A percentile compares a stretch with the other conserved stretches of the same genome.
These are phyloP conservation scores for Melastoma candidum DNA, from an alignment of 441 rosid genomes.

Conservation along the genomic window DNA sequence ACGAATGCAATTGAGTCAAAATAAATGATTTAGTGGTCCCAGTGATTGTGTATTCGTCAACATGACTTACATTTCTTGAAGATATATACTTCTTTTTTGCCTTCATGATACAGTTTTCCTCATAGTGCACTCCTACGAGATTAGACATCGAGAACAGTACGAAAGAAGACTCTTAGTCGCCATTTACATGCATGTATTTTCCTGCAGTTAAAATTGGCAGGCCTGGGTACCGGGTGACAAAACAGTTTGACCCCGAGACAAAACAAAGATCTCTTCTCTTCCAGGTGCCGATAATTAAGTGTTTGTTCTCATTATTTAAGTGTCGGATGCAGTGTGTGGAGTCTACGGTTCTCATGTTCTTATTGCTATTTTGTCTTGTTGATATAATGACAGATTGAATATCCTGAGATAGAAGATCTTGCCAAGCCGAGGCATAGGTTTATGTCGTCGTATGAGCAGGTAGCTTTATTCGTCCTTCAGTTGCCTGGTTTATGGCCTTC, in stretches of 20 bases:
- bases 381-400: constrained; percentile 52
- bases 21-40: neutral
- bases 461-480: constrained; percentile 5
- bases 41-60: neutral
- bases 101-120: neutral
- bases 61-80: neutral
- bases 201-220: constrained; percentile 83
- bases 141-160: neutral
- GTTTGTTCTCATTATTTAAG: neutral
- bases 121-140: neutral
- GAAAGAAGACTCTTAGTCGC: neutral
- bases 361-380: neutral
- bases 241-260: constrained; percentile 80
- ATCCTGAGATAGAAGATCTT: constrained; percentile 93
- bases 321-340: neutral
- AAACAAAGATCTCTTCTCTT: constrained; percentile 88
- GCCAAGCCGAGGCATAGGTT: constrained; percentile 82
- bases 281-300: constrained; percentile 36
- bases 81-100: neutral
- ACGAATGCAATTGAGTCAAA: neutral
- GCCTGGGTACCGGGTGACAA: constrained; percentile 90
- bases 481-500: neutral
- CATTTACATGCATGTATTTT: neutral
- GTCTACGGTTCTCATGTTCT: constrained; percentile 1
- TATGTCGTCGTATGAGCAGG: constrained; percentile 97